Conservation (phyloP, 2,329 filamentous ascomycete genomes). For the Drechslerella coelobrocha region DNA sequence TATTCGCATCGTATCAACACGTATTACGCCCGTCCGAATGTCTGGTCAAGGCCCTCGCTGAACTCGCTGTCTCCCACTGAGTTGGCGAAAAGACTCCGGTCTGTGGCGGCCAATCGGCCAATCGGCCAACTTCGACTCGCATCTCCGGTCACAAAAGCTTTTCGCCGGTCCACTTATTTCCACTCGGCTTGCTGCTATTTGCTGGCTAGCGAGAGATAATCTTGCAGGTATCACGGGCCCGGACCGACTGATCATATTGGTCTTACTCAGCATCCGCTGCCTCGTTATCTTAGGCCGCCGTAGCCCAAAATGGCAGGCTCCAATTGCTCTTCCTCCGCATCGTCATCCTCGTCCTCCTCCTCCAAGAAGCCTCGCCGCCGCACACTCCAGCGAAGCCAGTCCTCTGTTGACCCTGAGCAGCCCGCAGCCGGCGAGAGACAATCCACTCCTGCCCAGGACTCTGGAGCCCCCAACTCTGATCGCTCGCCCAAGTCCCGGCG, state of each 20-base stretch:
- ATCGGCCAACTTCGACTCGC: background rate
- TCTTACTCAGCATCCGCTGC: slow-evolving; percentile 23
- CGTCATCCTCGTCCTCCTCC: slow-evolving; percentile 26
- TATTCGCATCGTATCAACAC: no score
- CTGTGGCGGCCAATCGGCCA: no score
- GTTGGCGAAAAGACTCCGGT: no score
- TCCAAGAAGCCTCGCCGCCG: slow-evolving; percentile 10
- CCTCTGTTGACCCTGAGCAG: no score
- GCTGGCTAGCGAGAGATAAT: no score
- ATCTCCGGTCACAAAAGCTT: background rate
- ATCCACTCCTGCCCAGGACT: background rate
- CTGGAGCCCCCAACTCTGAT: slow-evolving; percentile 6
- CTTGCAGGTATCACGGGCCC: background rate
- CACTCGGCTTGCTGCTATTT: no score
- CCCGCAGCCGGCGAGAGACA: background rate
- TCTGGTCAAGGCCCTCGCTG: no score
- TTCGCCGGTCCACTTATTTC: no score
- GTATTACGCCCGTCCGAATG: no score
- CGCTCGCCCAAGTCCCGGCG: slow-evolving; percentile 30
- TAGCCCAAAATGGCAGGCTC: slow-evolving; percentile 44
- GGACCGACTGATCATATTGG: no score
- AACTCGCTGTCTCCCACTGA: no score
- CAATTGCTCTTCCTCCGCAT: slow-evolving; percentile 12
- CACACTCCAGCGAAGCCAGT: background rate
- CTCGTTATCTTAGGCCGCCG: slow-evolving; percentile 10